phyloP scores from a whole-genome alignment of 176 grass and related monocot species.

The Bonia amplexicaulis region DNA sequence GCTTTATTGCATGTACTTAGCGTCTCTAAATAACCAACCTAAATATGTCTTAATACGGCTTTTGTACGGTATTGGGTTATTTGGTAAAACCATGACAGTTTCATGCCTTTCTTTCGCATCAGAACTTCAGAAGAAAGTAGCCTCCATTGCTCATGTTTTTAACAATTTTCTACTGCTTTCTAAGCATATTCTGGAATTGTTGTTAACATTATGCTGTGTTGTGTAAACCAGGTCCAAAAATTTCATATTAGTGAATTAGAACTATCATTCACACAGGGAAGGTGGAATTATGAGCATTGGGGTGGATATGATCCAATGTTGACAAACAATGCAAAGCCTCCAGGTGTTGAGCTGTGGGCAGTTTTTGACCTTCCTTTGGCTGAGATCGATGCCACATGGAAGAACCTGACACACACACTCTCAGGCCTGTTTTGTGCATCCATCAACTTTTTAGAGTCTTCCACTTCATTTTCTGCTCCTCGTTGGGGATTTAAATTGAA shows the following conservation, averaged over 20 bases:
- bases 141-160: not conserved
- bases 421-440: constrained; percentile 97
- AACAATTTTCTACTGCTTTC: not conserved
- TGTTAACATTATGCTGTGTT: constrained; percentile 24
- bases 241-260: constrained; percentile 83
- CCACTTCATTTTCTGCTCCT: constrained; percentile 73
- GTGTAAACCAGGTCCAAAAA: constrained; percentile 69
- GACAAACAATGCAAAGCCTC: constrained; percentile 79
- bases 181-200: not conserved
- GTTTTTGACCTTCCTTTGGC: constrained; percentile 56
- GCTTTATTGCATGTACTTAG: not conserved
- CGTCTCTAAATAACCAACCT: no score
- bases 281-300: constrained; percentile 94
- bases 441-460: constrained; percentile 89
- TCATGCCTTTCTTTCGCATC: not conserved
- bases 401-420: constrained; percentile 82
- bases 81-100: not conserved
- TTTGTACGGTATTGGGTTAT: not conserved
- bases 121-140: not conserved
- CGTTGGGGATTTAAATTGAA: constrained; percentile 70
- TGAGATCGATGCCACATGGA: constrained; percentile 84
- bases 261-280: constrained; percentile 93
- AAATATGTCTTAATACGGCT: not conserved
- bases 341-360: constrained; percentile 93
- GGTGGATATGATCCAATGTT: constrained; percentile 91